Percentiles rank a stretch among this genome's conserved stretches.
Evolutionary conservation across 2,329 filamentous ascomycete genomes (phyloP).

Genomic region (Immersiporthe knoxdaviesiana): DNA sequence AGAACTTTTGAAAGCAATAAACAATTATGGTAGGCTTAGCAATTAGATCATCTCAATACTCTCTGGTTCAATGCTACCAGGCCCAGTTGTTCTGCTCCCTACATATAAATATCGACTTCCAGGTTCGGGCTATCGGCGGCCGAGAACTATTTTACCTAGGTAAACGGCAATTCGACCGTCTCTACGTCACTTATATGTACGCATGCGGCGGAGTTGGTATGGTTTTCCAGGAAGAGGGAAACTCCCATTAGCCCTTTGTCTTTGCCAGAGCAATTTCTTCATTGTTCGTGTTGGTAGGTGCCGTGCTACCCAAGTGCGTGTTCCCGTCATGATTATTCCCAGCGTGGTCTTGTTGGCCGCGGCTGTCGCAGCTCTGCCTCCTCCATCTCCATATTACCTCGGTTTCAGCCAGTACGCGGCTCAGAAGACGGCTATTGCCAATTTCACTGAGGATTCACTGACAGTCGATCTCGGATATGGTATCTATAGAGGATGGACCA

Average conservation of each 20-base stretch:
- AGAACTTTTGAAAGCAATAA: no score
- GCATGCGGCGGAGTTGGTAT: background rate
- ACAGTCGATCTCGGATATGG: background rate
- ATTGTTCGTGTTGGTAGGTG: background rate
- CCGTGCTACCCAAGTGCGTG: background rate
- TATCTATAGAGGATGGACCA: constrained; percentile 6
- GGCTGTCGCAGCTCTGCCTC: background rate
- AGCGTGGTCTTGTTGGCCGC: background rate
- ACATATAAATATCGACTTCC: no score
- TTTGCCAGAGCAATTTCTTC: background rate
- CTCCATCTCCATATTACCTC: background rate
- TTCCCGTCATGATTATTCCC: background rate
- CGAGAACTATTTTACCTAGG: background rate
- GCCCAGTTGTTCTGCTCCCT: background rate
- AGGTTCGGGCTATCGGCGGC: background rate
- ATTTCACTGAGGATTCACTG: background rate
- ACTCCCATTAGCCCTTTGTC: background rate
- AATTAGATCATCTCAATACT: background rate
- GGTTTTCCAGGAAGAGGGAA: background rate
- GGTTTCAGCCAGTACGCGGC: background rate
- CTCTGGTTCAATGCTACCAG: background rate
- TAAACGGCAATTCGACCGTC: background rate
- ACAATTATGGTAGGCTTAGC: background rate
- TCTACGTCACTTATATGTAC: background rate
- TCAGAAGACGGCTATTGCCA: background rate